Base-by-base conservation (phyloP, 139 green algal species). In the Axilococcus clingmanii region DNA sequence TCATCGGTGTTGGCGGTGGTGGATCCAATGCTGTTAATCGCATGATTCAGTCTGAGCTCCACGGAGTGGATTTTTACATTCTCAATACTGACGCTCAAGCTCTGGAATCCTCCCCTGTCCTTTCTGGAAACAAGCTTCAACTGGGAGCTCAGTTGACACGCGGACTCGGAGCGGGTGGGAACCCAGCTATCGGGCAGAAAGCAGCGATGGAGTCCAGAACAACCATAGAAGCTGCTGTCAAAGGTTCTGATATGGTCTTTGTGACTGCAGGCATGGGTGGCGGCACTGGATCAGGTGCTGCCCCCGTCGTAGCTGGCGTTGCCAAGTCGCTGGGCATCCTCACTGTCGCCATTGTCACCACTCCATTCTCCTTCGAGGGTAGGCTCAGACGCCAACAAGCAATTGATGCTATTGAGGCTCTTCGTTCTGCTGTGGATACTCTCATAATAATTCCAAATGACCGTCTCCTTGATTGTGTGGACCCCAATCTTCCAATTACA, bases 341-440 rank as follows among this genome's bases (percentile, higher is more conserved):
- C 4, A 95, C 88, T 5, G 82, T 96, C 11, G 88, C 76, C 29
- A 81, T 95, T n/a, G 88, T 95, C 15, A 96, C 85, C 6, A 87
- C 86, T 52, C 89, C 89, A 3, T 97, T 97, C 78, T 78, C 73
- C 32, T 97, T 97, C 53, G 89, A 97, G 65, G 89, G 89, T 2
- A 69, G 81, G 4, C 47, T 79, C 31, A 40, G 76, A 17, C 43
- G 49, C 4, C 52, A 61, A 3, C 66, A 74, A 57, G 87, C 82
- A 2, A 33, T 75, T 7, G 74, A 82, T 17, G 82, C 79, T 43
- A 85, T 95, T 41, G 77, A 91, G 52, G 68, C 63, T 4, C 75
- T 96, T 43, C 53, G 74, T 7, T 57, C 64, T 17, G 75, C 78
- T 45, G 84, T 94, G 38, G 84, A 90, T 64, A 82, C 82, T 9